phyloP scores from a whole-genome alignment of 2,329 filamentous ascomycete genomes.

The Trichoderma koningii region DNA sequence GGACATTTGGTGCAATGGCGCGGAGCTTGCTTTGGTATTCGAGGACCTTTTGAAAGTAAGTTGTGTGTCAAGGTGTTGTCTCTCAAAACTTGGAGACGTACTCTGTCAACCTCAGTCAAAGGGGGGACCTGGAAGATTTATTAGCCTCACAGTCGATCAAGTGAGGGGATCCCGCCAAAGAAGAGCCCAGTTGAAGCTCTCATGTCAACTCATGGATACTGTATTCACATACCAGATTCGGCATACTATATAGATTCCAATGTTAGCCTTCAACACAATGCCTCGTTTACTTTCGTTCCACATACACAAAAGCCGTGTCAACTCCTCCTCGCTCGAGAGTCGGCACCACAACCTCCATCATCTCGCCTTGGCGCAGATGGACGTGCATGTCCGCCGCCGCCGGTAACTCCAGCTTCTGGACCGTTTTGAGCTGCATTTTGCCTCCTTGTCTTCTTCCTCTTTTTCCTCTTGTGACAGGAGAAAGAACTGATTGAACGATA shows the following conservation, averaged over 20 bases:
- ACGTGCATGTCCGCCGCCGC: conserved; percentile 70
- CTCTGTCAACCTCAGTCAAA: conserved; percentile 56
- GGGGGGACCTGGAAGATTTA: conserved; percentile 47
- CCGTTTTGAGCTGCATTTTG: conserved; percentile 41
- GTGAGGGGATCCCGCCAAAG: not conserved
- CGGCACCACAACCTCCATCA: conserved; percentile 60
- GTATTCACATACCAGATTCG: conserved; percentile 54
- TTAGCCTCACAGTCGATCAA: not conserved
- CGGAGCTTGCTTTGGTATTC: conserved; percentile 65
- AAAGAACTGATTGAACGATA: too few species aligned
- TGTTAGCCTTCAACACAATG: conserved; percentile 31
- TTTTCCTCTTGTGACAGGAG: not conserved
- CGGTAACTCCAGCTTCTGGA: conserved; percentile 55
- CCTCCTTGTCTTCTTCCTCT: not conserved
- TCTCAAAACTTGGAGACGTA: conserved; percentile 27
- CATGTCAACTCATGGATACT: not conserved
- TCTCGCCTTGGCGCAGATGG: conserved; percentile 67
- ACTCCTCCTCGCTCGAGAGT: conserved; percentile 62
- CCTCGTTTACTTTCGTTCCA: conserved; percentile 29
- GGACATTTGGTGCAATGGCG: conserved; percentile 62
- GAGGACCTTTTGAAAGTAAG: conserved; percentile 51
- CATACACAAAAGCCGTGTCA: conserved; percentile 58
- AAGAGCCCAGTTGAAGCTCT: not conserved
- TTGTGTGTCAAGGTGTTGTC: not conserved
- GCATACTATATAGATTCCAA: conserved; percentile 45